Evolutionary conservation across 2,329 filamentous ascomycete genomes (phyloP), one percentile per base, ranked within the genome.

Genomic region (Blastomyces gilchristii): DNA sequence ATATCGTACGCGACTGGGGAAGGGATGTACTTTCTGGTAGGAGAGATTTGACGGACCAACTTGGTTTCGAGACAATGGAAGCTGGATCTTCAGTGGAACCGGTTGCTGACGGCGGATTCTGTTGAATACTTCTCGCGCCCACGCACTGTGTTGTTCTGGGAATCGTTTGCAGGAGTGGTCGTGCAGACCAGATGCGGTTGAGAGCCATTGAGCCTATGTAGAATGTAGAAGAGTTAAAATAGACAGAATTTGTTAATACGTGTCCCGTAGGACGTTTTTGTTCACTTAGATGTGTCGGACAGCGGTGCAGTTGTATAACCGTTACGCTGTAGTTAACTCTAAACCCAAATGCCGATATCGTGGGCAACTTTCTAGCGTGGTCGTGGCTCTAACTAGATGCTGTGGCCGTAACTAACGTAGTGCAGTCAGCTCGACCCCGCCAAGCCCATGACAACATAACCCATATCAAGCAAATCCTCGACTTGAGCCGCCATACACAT

Each of bases 21-120:
- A 66, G 63, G 56, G 74, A 69, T 1, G 72, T 65, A 52, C 65
- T 63, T 63, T 71, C 70, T 14, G 87, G 85, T 0, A 94, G 80
- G 5, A 96, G 85, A 9, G 88, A 87, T 43, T 84, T 80, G 67
- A 95, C 87, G 56, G 92, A 96, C 92, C 92, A 97, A 58, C 84
- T 87, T 28, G 92, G 91, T 64, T 82, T 82, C 18, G 84, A 81
- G 62, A 93, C 84, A 62, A 88, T 79, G 1, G 69, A 69, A 58
- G 76, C 69, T 43, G 65, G 61, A 63, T 66, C 65, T 18, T 57
- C 61, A 22, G 66, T 47, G 8, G 67, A 67, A 18, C 66, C 28
- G 8, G 68, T 70, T 14, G 69, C 60, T n/a, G 70, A 71, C 37
- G 72, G 18, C 18, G 41, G n/a, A 6, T 11, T 1, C 22, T 9